These are phyloP conservation scores for fission yeast (Schizosaccharomyces pombe) DNA, from an alignment of 805 yeast genomes.

Conservation along the genomic window DNA sequence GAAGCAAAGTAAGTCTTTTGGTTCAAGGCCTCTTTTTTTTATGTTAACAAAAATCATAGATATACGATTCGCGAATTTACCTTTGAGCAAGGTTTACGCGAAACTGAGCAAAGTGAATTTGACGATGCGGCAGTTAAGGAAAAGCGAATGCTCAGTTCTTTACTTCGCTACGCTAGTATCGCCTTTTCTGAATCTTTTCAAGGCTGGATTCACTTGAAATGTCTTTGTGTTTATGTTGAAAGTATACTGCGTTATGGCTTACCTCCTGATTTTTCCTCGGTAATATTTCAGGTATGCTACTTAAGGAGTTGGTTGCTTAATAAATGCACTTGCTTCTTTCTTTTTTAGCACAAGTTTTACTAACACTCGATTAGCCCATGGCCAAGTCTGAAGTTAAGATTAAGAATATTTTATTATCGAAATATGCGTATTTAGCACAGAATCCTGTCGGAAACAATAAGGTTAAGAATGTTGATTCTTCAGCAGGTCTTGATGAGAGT, in stretches of 20 bases:
- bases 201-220: constrained; percentile 77
- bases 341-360: neutral
- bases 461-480: neutral
- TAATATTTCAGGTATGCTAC: constrained; percentile 17
- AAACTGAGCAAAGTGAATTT: constrained; percentile 54
- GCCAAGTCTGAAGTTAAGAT: neutral
- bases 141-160: constrained; percentile 31
- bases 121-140: constrained; percentile 54
- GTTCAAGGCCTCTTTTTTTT: neutral
- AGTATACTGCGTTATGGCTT: constrained; percentile 85
- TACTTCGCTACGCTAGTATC: constrained; percentile 59
- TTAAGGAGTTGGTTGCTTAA: neutral
- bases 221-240: constrained; percentile 73
- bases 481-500: neutral
- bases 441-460: neutral
- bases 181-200: constrained; percentile 74
- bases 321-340: neutral
- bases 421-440: neutral
- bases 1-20: constrained; percentile 59
- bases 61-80: constrained; percentile 42
- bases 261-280: constrained; percentile 67
- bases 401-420: neutral
- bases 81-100: constrained; percentile 55
- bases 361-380: neutral
- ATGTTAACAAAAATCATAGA: neutral